Percentiles rank a stretch among this genome's conserved stretches.
phyloP scores from a whole-genome alignment of 495 filamentous ascomycete species.

The Trypethelium eluteriae region DNA sequence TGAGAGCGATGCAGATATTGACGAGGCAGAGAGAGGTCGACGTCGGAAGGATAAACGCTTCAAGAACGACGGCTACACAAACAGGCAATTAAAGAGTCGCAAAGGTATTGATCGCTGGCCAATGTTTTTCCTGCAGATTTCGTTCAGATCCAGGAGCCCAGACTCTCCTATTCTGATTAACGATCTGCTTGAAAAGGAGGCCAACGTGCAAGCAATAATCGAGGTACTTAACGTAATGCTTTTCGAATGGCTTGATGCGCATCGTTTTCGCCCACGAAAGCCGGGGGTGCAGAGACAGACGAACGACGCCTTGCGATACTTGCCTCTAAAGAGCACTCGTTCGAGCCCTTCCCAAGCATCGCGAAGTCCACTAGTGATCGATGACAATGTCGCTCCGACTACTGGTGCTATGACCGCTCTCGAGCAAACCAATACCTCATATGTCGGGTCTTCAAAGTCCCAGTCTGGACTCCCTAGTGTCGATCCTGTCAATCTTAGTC shows the following conservation, averaged over 20 bases:
- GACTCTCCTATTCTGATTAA: neutral
- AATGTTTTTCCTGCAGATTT: constrained; percentile 81
- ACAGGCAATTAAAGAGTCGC: constrained; percentile 47
- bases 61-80: constrained; percentile 47
- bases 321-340: neutral
- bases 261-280: constrained; percentile 34
- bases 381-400: too few relatives aligned
- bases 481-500: neutral
- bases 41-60: constrained; percentile 37
- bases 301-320: too few relatives aligned
- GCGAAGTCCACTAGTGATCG: too few relatives aligned
- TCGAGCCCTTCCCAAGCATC: constrained; percentile 9
- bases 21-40: constrained; percentile 33
- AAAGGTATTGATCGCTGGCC: constrained; percentile 78
- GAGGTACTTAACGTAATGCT: constrained; percentile 29
- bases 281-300: neutral
- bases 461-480: neutral
- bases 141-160: constrained; percentile 26
- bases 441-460: too few relatives aligned
- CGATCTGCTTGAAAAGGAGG: constrained; percentile 18
- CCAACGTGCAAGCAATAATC: constrained; percentile 31
- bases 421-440: too few relatives aligned
- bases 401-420: too few relatives aligned
- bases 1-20: constrained; percentile 40
- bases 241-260: constrained; percentile 33